Evolutionary conservation across 108 stramenopile genomes (phyloP), one percentile per base, ranked within the genome.

Genomic region (Cyclostephanos invisitatus): DNA sequence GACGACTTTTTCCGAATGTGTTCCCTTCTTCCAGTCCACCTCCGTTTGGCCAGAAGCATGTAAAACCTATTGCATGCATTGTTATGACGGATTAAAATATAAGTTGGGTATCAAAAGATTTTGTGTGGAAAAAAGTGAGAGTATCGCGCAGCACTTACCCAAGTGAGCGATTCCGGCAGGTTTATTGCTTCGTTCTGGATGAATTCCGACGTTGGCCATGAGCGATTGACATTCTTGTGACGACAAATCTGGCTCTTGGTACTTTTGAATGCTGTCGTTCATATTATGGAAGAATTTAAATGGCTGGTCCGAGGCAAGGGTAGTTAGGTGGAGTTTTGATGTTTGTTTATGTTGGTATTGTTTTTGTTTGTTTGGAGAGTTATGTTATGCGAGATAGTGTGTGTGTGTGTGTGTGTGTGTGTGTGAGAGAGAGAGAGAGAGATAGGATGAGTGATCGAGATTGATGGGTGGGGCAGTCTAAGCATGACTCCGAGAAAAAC

Each of bases 241-340:
- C 44, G 78, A 38, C 17, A 64, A 27, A 20, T 62, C 3, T 35
- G 65, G 47, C 15, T 68, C 54, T 58, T 69, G 35, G 53, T 80
- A 73, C 50, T 69, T 63, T 15, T 61, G 57, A 24, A 73, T 63
- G 20, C 79, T 68, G 36, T 73, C 72, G 47, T 80, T 80, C 35
- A 80, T 80, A 37, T 73, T 80, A 67, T 80, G 62, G 38, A 80
- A 80, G 27, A 94, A 64, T 75, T 92, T 94, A 83, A 91, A 94
- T 47, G 93, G 93, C 78, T n/a, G n/a, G n/a, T n/a, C n/a, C n/a
- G n/a, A n/a, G n/a, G n/a, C n/a, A n/a, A n/a, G n/a, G n/a, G n/a
- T n/a, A n/a, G n/a, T n/a, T n/a, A n/a, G n/a, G n/a, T n/a, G n/a
- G n/a, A n/a, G n/a, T n/a, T n/a, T n/a, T n/a, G n/a, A n/a, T n/a